Conservation (phyloP, 1,139 yeast species). For the Hemisphaericaspora xylanilytica region DNA sequence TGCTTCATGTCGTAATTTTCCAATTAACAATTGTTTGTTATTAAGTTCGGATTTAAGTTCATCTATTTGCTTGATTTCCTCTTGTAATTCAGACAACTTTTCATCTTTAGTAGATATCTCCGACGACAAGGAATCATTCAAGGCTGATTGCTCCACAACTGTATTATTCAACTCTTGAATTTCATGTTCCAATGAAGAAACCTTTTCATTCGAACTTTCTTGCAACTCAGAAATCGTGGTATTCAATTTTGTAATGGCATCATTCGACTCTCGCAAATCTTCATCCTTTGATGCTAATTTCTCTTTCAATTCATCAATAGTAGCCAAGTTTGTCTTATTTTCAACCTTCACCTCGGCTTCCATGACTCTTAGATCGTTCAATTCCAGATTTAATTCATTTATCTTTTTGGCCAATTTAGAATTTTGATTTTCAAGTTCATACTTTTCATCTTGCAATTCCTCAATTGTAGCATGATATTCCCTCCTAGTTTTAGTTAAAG, state of each 20-base stretch:
- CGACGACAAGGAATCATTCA: slow-evolving; percentile 9
- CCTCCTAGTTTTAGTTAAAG: slow-evolving; percentile 45
- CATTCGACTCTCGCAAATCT: slow-evolving; percentile 17
- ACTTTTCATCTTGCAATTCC: slow-evolving; percentile 46
- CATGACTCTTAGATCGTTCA: slow-evolving; percentile 47
- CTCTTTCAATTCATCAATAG: slow-evolving; percentile 47
- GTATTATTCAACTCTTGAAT: slow-evolving; percentile 13
- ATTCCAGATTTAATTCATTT: slow-evolving; percentile 39
- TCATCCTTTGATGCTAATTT: slow-evolving; percentile 26
- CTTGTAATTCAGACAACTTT: slow-evolving; percentile 6
- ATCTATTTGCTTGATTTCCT: slow-evolving; percentile 12
- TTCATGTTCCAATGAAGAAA: slow-evolving; percentile 16
- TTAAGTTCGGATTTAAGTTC: slow-evolving; percentile 42
- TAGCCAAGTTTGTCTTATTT: slow-evolving; percentile 37
- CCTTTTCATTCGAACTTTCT: slow-evolving; percentile 7
- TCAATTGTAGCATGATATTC: slow-evolving; percentile 45
- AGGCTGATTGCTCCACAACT: slow-evolving; percentile 4
- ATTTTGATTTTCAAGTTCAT: slow-evolving; percentile 39
- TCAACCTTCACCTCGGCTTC: slow-evolving; percentile 50
- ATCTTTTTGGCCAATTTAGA: slow-evolving; percentile 32
- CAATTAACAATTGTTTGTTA: slow-evolving; percentile 76
- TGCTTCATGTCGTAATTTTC: slow-evolving; percentile 92
- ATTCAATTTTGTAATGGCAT: slow-evolving; percentile 13
- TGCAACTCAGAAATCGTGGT: slow-evolving; percentile 10
- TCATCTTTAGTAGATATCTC: slow-evolving; percentile 9